Base-by-base conservation (phyloP, 2,329 filamentous ascomycete species). In the Monosporascus sp. region DNA sequence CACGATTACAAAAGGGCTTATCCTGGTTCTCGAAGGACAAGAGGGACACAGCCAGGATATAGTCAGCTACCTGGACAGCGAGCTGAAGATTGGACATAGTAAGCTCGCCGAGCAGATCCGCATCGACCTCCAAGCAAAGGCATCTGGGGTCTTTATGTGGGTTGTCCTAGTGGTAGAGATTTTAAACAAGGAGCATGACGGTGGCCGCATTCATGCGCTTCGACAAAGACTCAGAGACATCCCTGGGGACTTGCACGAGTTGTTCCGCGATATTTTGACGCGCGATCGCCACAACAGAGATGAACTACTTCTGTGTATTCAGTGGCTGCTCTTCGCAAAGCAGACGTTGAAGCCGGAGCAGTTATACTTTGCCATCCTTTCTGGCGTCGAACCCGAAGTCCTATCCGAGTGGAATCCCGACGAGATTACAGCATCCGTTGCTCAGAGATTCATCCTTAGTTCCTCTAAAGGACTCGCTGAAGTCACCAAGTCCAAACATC, bases 401-500 rank as follows among this genome's bases (percentile, higher is more conserved):
- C 54, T 69, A 8, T 51, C 56, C 1, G 60, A 67, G 24, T 62
- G 58, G 47, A 60, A 71, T 20, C 55, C 58, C 6, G 61, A 69
- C 0, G 37, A 58, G 0, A 48, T 51, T 0, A 57, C 58, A 0
- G 41, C 53, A 5, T 51, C 62, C 1, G 53, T 51, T 2, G 70
- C 76, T 47, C 46, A 58, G 0, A 61, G 54, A 2, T 75, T 68
- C 22, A 65, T 81, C 0, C 60, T 73, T 0, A 66, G 63, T 37
- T 72, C 65, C 0, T 83, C 79, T 0, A 82, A 81, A 58, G 79
- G 80, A 0, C 66, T 83, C 9, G 74, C 72, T 0, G 77, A 81
- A 51, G 55, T 74, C 1, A 74, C 71, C 0, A 70, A 60, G 15
- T 60, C 64, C 0, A 58, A 65, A 11, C 2, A 24, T 0, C 58